Base-by-base conservation (phyloP, 495 filamentous ascomycete genomes). In the Bacidia gigantensis region DNA sequence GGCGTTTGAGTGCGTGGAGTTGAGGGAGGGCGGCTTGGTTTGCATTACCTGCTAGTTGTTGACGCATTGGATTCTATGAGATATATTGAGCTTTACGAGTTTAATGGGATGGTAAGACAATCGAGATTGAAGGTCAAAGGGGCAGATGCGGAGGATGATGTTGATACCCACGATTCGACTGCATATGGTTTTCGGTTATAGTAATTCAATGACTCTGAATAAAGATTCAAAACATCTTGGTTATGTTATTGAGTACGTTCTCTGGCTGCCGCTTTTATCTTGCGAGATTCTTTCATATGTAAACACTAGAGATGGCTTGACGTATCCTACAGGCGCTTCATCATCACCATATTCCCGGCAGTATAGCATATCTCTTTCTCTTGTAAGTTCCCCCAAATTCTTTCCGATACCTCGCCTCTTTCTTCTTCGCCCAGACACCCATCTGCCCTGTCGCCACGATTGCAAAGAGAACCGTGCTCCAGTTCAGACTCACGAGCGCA, bases 331-430 rank as follows among this genome's bases (percentile, higher is more conserved):
- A n/a, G n/a, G n/a, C n/a, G n/a, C n/a, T n/a, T n/a, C n/a, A n/a
- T n/a, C n/a, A n/a, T n/a, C 20, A 44, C 41, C 41, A 44, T n/a
- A 44, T 44, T 18, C 82, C 83, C 20, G 92, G 89, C 21, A 97
- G 56, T 67, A 98, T 83, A 51, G 73, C 74, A 61, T 70, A 84
- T 55, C 77, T 76, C 83, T 96, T 96, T 71, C 80, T 83, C 78
- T 84, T 85, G 67, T 98, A 98, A 65, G 80, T 82, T 56, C 84
- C 82, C 43, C 82, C 83, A 66, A 96, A 95, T 64, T 95, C 86
- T 66, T 84, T 82, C 52, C 92, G 78, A 65, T 93, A 89, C 50
- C 83, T 80, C 63, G 69, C 75, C 78, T 98, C 92, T 77, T 95
- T 96, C 79, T 89, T 93, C 67, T 72, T 72, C 10, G 83, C 93